Conservation (phyloP, 768 basidiomycete genomes). For the Arthromyces matolae region DNA sequence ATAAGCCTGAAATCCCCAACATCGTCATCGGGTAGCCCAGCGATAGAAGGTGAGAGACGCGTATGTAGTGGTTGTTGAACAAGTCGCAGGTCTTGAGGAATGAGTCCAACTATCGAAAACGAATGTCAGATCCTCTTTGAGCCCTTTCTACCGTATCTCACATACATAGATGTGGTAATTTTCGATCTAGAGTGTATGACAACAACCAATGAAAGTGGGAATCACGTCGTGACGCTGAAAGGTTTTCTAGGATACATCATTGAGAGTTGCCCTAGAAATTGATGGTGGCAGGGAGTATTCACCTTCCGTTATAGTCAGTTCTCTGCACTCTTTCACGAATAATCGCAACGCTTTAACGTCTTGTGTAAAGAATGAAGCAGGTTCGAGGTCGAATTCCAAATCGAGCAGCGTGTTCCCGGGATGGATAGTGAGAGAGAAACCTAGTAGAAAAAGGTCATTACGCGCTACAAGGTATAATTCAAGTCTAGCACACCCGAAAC, state of each 20-base stretch:
- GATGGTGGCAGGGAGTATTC: background rate
- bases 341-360: constrained; percentile 44
- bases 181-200: constrained; percentile 34
- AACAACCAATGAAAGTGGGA: constrained; percentile 44
- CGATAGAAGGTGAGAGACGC: too few relatives aligned
- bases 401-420: constrained; percentile 35
- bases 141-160: background rate
- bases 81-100: constrained; percentile 55
- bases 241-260: constrained; percentile 8
- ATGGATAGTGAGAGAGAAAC: constrained; percentile 51
- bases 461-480: too few relatives aligned
- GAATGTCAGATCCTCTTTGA: background rate
- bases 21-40: too few relatives aligned
- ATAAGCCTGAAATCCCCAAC: too few relatives aligned
- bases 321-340: constrained; percentile 54
- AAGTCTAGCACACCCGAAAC: background rate
- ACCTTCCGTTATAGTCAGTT: constrained; percentile 52
- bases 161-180: constrained; percentile 8
- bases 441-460: constrained; percentile 31
- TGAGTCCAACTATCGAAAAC: constrained; percentile 33
- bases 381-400: constrained; percentile 19
- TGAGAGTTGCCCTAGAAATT: constrained; percentile 1
- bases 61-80: too few relatives aligned
- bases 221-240: constrained; percentile 27
- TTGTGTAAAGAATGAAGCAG: constrained; percentile 42